A percentile compares a stretch with the other conserved stretches of the same genome.
Conservation (phyloP, 2,329 filamentous ascomycete genomes). For the Ampelomyces quisqualis region DNA sequence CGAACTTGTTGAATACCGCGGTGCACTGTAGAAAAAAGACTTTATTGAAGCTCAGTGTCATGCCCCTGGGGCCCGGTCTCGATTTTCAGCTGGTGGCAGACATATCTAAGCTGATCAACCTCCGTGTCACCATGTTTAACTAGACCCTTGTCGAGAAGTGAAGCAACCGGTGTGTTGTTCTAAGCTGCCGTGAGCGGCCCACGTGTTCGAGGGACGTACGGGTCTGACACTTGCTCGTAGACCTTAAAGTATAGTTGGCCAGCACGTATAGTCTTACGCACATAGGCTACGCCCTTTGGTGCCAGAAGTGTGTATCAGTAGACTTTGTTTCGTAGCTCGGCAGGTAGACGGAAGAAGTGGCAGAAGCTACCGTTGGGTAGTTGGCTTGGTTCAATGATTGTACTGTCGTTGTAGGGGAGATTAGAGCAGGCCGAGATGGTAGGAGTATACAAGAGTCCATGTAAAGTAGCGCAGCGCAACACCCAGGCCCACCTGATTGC, state of each 20-base stretch:
- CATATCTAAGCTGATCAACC: constrained; percentile 7
- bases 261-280: too few species aligned
- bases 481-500: too few species aligned
- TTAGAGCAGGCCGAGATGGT: too few species aligned
- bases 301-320: not conserved
- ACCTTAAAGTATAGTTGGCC: too few species aligned
- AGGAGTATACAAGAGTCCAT: too few species aligned
- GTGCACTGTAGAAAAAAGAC: not conserved
- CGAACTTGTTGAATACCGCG: not conserved
- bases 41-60: not conserved
- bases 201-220: too few species aligned
- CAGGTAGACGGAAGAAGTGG: not conserved
- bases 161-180: not conserved
- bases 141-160: not conserved
- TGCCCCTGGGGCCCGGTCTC: constrained; percentile 4
- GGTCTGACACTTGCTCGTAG: not conserved
- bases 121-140: not conserved
- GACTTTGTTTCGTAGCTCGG: not conserved
- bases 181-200: too few species aligned
- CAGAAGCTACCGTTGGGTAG: not conserved
- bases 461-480: too few species aligned
- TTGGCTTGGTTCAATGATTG: not conserved
- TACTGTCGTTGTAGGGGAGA: not conserved
- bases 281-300: not conserved
- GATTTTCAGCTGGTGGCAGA: not conserved